Conservation (phyloP, 2,329 filamentous ascomycete genomes). For the Hypoxylon sp. region DNA sequence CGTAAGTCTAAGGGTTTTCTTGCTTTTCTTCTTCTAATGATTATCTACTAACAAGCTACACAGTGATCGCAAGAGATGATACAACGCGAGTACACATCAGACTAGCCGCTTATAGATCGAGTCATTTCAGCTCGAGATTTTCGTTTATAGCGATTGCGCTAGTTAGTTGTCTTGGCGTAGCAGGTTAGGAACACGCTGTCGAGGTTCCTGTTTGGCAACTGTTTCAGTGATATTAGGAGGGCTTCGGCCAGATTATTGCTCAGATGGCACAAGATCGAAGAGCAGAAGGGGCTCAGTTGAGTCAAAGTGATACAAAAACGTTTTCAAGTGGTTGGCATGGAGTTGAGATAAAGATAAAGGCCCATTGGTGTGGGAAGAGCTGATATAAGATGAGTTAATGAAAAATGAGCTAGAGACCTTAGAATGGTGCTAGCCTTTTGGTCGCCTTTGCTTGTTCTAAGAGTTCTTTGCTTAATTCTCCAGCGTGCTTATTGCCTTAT, state of each 20-base stretch:
- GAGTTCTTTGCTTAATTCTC: neutral
- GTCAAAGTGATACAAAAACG: conserved; percentile 26
- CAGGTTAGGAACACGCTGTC: conserved; percentile 39
- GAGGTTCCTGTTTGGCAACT: conserved; percentile 36
- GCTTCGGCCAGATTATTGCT: conserved; percentile 42
- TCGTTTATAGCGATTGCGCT: conserved; percentile 38
- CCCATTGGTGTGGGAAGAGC: conserved; percentile 18
- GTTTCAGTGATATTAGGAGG: conserved; percentile 42
- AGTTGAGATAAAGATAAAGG: conserved; percentile 20
- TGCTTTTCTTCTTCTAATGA: neutral
- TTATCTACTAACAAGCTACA: conserved; percentile 22
- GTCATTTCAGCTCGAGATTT: conserved; percentile 41
- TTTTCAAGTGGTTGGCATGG: conserved; percentile 23
- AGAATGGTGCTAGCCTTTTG: conserved; percentile 25
- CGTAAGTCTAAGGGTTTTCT: conserved; percentile 74
- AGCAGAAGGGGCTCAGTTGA: conserved; percentile 41
- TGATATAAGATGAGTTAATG: conserved; percentile 41
- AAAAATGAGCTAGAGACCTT: conserved; percentile 33
- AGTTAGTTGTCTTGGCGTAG: conserved; percentile 38
- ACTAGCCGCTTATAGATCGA: conserved; percentile 39
- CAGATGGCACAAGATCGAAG: conserved; percentile 40
- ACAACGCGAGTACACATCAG: conserved; percentile 41
- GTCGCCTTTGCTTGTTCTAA: conserved; percentile 6
- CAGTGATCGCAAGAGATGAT: conserved; percentile 57
- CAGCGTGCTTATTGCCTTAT: neutral